These are phyloP conservation scores for Panus rudis DNA, from an alignment of 768 basidiomycete genomes.

Conservation along the genomic window DNA sequence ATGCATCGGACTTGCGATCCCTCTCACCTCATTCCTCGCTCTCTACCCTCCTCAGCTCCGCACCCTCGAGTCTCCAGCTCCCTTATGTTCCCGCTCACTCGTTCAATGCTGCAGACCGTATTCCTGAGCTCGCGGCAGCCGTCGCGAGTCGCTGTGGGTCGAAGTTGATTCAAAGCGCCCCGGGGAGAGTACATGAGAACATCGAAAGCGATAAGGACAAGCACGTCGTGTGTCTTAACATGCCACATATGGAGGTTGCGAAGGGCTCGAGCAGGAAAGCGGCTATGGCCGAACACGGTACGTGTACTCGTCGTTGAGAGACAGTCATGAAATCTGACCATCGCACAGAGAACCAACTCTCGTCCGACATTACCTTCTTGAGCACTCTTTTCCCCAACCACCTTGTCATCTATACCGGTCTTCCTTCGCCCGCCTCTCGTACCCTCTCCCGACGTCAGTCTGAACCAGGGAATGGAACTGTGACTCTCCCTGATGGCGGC, in stretches of 20 bases:
- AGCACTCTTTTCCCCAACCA: slow-evolving; percentile 47
- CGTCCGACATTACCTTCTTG: slow-evolving; percentile 42
- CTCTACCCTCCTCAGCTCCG: slow-evolving; percentile 36
- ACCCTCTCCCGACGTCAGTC: slow-evolving; percentile 17
- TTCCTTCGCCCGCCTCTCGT: slow-evolving; percentile 11
- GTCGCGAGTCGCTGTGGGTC: slow-evolving; percentile 51
- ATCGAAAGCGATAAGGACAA: slow-evolving; percentile 35
- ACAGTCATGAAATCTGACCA: neutral
- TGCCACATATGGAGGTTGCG: slow-evolving; percentile 41
- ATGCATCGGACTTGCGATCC: slow-evolving; percentile 66
- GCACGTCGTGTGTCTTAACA: slow-evolving; percentile 48
- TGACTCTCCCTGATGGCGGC: slow-evolving; percentile 49
- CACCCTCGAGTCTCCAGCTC: slow-evolving; percentile 53
- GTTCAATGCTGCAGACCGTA: slow-evolving; percentile 24
- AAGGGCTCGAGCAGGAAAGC: slow-evolving; percentile 37
- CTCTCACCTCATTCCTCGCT: slow-evolving; percentile 49
- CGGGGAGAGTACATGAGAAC: slow-evolving; percentile 19
- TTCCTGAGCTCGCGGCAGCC: slow-evolving; percentile 35
- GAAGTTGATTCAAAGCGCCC: slow-evolving; percentile 35
- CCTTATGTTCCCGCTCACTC: slow-evolving; percentile 43
- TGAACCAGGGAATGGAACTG: slow-evolving; percentile 28
- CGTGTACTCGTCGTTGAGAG: slow-evolving; percentile 16
- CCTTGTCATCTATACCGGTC: slow-evolving; percentile 55
- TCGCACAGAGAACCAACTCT: slow-evolving; percentile 14
- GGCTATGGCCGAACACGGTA: slow-evolving; percentile 50